A percentile compares a stretch with the other conserved stretches of the same genome.
Conservation (phyloP, 805 yeast species). For the Candida corydali region DNA sequence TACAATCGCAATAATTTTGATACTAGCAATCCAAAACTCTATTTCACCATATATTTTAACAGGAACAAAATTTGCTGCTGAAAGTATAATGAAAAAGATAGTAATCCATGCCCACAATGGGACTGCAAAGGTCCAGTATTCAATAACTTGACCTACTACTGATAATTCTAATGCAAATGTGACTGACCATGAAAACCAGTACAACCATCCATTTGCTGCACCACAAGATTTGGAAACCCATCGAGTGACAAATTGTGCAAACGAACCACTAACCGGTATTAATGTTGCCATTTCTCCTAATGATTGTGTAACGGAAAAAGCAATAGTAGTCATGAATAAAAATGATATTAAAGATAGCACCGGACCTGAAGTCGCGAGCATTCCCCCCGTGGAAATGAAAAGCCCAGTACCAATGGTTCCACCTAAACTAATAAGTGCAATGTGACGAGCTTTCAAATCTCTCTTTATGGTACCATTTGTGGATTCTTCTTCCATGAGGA, state of each 20-base stretch:
- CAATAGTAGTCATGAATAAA: slow-evolving; percentile 61
- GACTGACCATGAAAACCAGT: slow-evolving; percentile 76
- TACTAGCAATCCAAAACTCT: slow-evolving; percentile 69
- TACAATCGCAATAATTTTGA: slow-evolving; percentile 63
- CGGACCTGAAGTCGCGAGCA: slow-evolving; percentile 53
- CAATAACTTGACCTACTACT: slow-evolving; percentile 61
- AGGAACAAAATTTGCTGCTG: slow-evolving; percentile 56
- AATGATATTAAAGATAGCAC: slow-evolving; percentile 63
- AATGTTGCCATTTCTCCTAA: slow-evolving; percentile 81
- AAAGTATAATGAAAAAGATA: slow-evolving; percentile 57
- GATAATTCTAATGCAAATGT: slow-evolving; percentile 74
- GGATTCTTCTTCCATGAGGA: slow-evolving; percentile 2
- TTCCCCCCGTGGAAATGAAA: slow-evolving; percentile 59
- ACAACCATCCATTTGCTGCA: slow-evolving; percentile 67
- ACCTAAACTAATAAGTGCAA: slow-evolving; percentile 74
- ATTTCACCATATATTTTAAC: slow-evolving; percentile 70
- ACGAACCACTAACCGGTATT: slow-evolving; percentile 66
- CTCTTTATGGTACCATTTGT: background rate
- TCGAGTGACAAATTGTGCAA: slow-evolving; percentile 65
- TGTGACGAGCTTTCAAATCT: slow-evolving; percentile 62
- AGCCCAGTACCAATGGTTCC: slow-evolving; percentile 81
- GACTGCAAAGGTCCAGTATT: slow-evolving; percentile 65
- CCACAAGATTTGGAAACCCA: slow-evolving; percentile 71
- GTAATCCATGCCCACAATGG: slow-evolving; percentile 72
- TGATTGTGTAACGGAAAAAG: slow-evolving; percentile 63